Base-by-base conservation (phyloP, 1,284 basidiomycete species). In the Sphaerobolus stellatus region DNA sequence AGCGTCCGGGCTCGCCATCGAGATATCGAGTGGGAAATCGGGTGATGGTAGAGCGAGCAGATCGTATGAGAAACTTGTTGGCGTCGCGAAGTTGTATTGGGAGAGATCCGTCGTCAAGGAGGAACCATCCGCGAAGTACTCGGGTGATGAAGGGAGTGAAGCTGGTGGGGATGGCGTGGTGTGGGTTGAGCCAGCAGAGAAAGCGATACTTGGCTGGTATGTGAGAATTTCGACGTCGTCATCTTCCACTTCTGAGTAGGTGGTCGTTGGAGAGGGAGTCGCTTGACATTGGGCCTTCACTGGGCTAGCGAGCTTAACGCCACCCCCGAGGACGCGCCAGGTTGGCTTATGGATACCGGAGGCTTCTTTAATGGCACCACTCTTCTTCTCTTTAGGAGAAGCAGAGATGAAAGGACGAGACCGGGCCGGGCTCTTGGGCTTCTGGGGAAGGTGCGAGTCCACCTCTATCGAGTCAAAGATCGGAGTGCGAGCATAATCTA, bases 241-340 rank as follows among this genome's bases (percentile, higher is more conserved):
- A 20, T 29, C 36, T 6, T 27, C 18, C 24, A 9, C 22, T 2
- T 24, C 16, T 13, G 11, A 24, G 30, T 33, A 20, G 38, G 18
- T 46, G 8, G 43, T 28, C 16, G 25, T 22, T 22, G 20, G 9
- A 16, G 20, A n/a, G 22, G n/a, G 27, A n/a, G 13, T 4, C 24
- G 38, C 22, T 27, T 28, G 20, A 46, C 18, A 24, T 31, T 30
- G 28, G 24, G 24, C n/a, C 13, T 50, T 33, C 8, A 27, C 36
- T 22, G n/a, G 11, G 9, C 25, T 29, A 9, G 46, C 46, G 13
- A 81, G 66, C 44, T 70, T 63, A 5, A 80, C 79, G 11, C 79
- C 79, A 6, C 79, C 78, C 1, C 78, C 78, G 56, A 81, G 78
- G 13, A 81, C 78, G 28, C 79, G 69, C 78, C 78, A 81, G 7